These are phyloP conservation scores for Sechiopsis laciniata DNA, from an alignment of 306 rosid genomes.

Conservation along the genomic window DNA sequence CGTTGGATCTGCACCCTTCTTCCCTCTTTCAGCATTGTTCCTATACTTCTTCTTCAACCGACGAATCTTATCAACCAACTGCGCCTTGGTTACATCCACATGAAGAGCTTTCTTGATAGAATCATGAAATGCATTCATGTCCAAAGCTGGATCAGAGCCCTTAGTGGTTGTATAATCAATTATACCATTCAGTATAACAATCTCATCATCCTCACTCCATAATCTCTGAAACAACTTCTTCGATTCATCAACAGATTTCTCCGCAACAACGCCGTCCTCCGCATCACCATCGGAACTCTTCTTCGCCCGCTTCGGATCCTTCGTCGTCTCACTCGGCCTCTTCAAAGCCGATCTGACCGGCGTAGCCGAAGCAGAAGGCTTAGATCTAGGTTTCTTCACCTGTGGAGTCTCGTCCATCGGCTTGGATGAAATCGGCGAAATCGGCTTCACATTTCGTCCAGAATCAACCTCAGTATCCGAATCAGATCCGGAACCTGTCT, in stretches of 20 bases:
- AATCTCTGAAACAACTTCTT: constrained; percentile 47
- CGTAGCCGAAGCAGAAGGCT: constrained; percentile 25
- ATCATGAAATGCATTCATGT: constrained; percentile 33
- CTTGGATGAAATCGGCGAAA: constrained; percentile 41
- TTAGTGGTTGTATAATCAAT: constrained; percentile 31
- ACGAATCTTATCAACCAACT: constrained; percentile 46
- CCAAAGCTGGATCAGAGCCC: constrained; percentile 31
- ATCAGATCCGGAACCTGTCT: constrained; percentile 31
- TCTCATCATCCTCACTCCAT: constrained; percentile 55
- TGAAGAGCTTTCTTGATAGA: constrained; percentile 42
- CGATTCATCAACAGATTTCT: constrained; percentile 32
- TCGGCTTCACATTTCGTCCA: constrained; percentile 31
- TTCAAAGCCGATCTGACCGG: constrained; percentile 31
- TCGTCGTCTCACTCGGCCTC: constrained; percentile 27
- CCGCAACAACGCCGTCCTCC: constrained; percentile 21
- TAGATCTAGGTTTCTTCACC: constrained; percentile 36
- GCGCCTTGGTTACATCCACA: constrained; percentile 30
- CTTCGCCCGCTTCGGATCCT: constrained; percentile 36
- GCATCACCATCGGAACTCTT: constrained; percentile 29
- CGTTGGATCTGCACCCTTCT: constrained; percentile 28
- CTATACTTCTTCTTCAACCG: constrained; percentile 51
- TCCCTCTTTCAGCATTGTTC: constrained; percentile 21
- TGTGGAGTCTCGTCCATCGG: constrained; percentile 45
- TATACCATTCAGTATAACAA: constrained; percentile 39
- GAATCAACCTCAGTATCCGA: constrained; percentile 39